A percentile compares a stretch with the other conserved stretches of the same genome.
phyloP scores from a whole-genome alignment of 176 grass and related monocot species.

The Canna indica region DNA sequence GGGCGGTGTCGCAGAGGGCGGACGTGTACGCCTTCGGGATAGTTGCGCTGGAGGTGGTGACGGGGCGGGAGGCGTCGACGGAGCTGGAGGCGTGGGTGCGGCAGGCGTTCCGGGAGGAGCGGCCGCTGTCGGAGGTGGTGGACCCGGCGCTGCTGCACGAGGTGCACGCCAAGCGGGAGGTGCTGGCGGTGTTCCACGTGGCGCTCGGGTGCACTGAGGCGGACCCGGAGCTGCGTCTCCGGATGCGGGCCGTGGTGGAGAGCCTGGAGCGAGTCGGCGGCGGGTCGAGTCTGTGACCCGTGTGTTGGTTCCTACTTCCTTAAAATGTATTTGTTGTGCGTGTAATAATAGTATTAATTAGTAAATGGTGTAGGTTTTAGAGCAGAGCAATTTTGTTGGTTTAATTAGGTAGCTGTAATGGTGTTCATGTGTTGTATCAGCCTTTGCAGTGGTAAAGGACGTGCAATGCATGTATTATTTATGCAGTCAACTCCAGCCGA shows the following conservation, averaged over 20 bases:
- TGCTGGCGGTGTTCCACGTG: conserved; percentile 86
- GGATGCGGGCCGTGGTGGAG: conserved; percentile 69
- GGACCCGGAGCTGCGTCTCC: conserved; percentile 65
- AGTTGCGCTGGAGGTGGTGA: conserved; percentile 70
- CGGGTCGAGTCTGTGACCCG: neutral
- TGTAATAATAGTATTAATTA: too few relatives aligned
- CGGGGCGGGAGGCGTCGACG: conserved; percentile 25
- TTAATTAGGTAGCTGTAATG: too few relatives aligned
- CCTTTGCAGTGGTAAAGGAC: too few relatives aligned
- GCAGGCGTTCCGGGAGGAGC: conserved; percentile 76
- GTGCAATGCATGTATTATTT: too few relatives aligned
- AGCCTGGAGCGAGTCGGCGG: conserved; percentile 62
- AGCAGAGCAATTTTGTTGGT: too few relatives aligned
- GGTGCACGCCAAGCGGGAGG: conserved; percentile 92
- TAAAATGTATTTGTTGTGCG: too few relatives aligned
- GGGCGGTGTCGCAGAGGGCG: conserved; percentile 58
- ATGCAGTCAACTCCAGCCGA: too few relatives aligned
- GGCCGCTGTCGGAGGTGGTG: conserved; percentile 92
- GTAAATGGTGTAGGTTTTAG: too few relatives aligned
- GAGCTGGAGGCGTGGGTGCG: conserved; percentile 88
- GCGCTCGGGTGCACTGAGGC: conserved; percentile 75
- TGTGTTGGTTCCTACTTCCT: neutral
- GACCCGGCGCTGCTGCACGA: conserved; percentile 81
- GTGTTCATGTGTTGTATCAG: too few relatives aligned
- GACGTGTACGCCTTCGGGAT: conserved; percentile 94